Base-by-base conservation (phyloP, 768 basidiomycete species). In the Termitomyces titanicus region DNA sequence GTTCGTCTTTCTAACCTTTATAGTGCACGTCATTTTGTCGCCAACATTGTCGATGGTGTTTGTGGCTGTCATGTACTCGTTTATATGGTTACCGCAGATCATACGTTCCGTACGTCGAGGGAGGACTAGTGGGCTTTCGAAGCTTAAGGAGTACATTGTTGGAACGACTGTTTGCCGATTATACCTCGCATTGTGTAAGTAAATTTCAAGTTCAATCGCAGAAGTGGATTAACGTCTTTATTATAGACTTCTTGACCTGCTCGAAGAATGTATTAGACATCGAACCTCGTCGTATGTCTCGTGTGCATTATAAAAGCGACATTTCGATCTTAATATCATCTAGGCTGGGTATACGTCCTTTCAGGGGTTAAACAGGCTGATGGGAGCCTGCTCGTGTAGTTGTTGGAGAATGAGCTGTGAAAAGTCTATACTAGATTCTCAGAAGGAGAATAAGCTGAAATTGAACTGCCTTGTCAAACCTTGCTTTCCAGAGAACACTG, bases 61-160 rank as follows among this genome's bases (percentile, higher is more conserved):
- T 60, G 78, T 94, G 33, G 80, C 76, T 10, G 66, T 74, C 25
- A 79, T 90, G 53, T 93, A 95, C 68, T 87, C 86, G 6, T 78
- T 78, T 56, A 85, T 94, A 63, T 97, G 94, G 94, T 61, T 88
- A 5, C 86, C 91, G 3, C 94, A 95, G 69, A 92, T 97, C 46
- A 74, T 86, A 51, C 79, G 94, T 22, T 89, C 92, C 15, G 83
- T 79, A 15, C 79, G 80, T 20, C 80, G 89, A 22, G 88, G 86
- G 9, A 78, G 90, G 56, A 77, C 79, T 8, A 87, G 87, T 64
- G 88, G 87, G 1, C 65, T 96, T 40, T 74, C 79, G 8, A 75
- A n/a, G n/a, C n/a, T n/a, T n/a, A n/a, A 72, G 43, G 82, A 85
- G 62, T 96, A 95, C 61, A 66, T 95, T 18, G 50, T 95, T 9